These are phyloP conservation scores for Lotus japonicus DNA, from an alignment of 306 rosid species.

Conservation along the genomic window DNA sequence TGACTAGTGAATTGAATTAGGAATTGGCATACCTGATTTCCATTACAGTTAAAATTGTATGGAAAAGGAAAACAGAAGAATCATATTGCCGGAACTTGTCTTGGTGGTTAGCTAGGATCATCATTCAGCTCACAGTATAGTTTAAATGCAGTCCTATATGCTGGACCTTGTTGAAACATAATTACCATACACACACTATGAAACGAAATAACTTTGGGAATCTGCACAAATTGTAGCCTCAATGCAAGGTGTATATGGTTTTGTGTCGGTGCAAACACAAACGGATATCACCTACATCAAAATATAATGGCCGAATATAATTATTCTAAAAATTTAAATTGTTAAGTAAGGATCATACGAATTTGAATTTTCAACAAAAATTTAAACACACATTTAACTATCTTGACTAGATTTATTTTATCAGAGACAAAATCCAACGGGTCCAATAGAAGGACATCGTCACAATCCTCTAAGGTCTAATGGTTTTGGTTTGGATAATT, in stretches of 20 bases:
- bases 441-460: conserved; percentile 13
- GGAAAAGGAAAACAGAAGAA: conserved; percentile 5
- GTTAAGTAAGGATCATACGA: no score
- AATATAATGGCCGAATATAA: no score
- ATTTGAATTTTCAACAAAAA: no score
- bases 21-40: background rate
- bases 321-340: no score
- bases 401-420: background rate
- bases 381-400: no score
- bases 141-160: conserved; percentile 6
- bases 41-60: background rate
- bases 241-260: no score
- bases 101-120: conserved; percentile 12
- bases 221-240: background rate
- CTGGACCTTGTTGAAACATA: background rate
- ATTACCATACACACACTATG: background rate
- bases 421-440: background rate
- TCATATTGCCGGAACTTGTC: conserved; percentile 7
- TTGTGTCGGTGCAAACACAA: no score
- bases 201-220: background rate
- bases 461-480: background rate
- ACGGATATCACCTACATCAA: no score
- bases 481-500: no score
- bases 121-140: background rate
- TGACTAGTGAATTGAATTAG: background rate